Base-by-base conservation (phyloP, 2,329 filamentous ascomycete species). In the Penicillium sp. region DNA sequence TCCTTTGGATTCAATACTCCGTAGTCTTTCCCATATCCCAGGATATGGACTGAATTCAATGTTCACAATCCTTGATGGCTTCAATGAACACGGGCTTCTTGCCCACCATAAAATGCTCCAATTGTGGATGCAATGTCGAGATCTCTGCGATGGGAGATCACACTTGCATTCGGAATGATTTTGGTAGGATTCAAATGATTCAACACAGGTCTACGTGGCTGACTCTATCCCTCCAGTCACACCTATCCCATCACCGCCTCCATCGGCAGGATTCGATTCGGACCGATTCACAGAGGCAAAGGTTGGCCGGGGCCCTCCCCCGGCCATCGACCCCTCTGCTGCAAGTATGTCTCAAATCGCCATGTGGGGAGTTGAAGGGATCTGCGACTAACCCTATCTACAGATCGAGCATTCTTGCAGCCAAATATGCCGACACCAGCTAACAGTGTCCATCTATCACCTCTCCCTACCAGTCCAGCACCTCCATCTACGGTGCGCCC, bases 71-170 rank as follows among this genome's bases (percentile, higher is more conserved):
- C 40, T 51, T 65, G 50, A 76, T 75, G 69, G 69, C 70, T 50
- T 62, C 70, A 55, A 79, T 79, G 66, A 81, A 86, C 70, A 82
- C 86, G 72, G 88, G 84, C 74, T 85, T 92, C 63, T 80, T 94
- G 79, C 90, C 91, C 69, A 87, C 87, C 25, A 90, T 96, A 76
- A 96, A 93, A 81, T 96, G 91, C 76, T 95, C 91, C 52, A 86
- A 82, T 77, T 96, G 91, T 72, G 84, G 86, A 40, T 75, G 79
- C 40, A 85, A 92, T 68, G 90, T 96, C 58, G 88, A 92, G 70
- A 94, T 96, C 65, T 88, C 89, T 40, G 80, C 87, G 73, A 89
- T 96, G 87, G 91, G 90, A 60, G 91, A 95, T 60, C 92, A 96
- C 78, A 73, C 90, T 60, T 96, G 92, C 74, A 73, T 74, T 45